Evolutionary conservation across 2,329 filamentous ascomycete genomes (phyloP), one percentile per base, ranked within the genome.

Genomic region (Teratosphaeria destructans): DNA sequence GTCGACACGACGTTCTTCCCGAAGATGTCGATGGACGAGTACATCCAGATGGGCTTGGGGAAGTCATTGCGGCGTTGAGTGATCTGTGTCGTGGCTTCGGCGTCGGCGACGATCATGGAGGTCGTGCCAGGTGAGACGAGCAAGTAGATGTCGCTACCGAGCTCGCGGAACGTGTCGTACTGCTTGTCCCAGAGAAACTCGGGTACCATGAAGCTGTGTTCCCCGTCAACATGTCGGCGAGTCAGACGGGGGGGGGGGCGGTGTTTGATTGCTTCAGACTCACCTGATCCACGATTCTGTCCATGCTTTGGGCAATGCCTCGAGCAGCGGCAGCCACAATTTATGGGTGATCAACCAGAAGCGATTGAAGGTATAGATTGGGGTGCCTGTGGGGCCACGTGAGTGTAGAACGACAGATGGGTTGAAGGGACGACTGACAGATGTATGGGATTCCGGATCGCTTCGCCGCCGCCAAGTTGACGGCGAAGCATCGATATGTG

Each of bases 1-100:
- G 85, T 84, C 0, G 83, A 84, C 26, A 92, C 74, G 1, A 92
- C 80, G 69, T 89, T 93, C 59, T 83, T 79, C 39, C 89, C 88
- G 69, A 87, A 92, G 26, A 87, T 75, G 54, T 84, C 79, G 34
- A 89, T 74, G 14, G 82, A 76, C 19, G 71, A 72, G 67, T 89
- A 89, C 58, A 81, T 74, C 60, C 81, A 73, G 14, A 82, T 79
- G 7, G 84, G 82, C 73, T 90, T 89, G 53, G 85, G 86, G 67
- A 92, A 92, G 61, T 85, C 82, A 65, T 88, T 87, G 52, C 87
- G 80, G 54, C 85, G 78, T 3, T 79, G 77, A 1, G 84, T 83
- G 57, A 93, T 81, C 69, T 89, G 85, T 59, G 79, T 79, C 59
- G 89, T 83, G 19, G 80, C 82, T 61, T 86, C 85, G 16, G 88